phyloP scores from a whole-genome alignment of 148 eudicot genomes.

The Hydrangea macrophylla region DNA sequence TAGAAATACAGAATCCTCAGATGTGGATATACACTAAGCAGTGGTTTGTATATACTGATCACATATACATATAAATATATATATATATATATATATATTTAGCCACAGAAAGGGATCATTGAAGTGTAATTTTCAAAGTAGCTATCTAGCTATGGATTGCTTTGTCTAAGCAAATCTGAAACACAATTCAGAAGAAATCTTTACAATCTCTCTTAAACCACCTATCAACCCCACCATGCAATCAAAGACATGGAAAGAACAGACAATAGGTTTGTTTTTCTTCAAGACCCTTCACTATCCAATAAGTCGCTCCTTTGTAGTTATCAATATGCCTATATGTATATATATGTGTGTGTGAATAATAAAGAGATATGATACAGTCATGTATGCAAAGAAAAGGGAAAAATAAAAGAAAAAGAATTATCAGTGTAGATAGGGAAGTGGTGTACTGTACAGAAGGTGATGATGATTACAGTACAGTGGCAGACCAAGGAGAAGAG shows the following conservation, averaged over 20 bases:
- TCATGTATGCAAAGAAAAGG: neutral
- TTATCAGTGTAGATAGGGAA: slow-evolving; percentile 18
- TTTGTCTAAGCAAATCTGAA: neutral
- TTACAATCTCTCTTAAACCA: neutral
- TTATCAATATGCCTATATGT: slow-evolving; percentile 10
- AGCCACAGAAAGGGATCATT: slow-evolving; percentile 8
- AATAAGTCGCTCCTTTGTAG: neutral
- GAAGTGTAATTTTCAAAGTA: neutral
- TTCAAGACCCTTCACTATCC: neutral
- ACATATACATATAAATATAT: no score
- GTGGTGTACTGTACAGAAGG: slow-evolving; percentile 21
- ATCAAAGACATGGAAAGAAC: slow-evolving; percentile 14
- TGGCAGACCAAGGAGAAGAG: slow-evolving; percentile 26
- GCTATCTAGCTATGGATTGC: neutral
- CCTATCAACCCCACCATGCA: neutral
- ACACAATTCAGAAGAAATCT: neutral
- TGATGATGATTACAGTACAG: slow-evolving; percentile 48
- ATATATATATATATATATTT: no score
- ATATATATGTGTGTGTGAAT: no score
- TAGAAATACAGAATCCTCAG: neutral
- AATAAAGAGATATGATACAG: slow-evolving; percentile 4
- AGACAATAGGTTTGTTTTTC: slow-evolving; percentile 11
- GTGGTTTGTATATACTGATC: slow-evolving; percentile 8
- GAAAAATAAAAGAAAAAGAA: slow-evolving; percentile 1
- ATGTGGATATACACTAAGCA: slow-evolving; percentile 1